phyloP scores from a whole-genome alignment of 2,329 filamentous ascomycete species.

The Mycocentrospora acerina region DNA sequence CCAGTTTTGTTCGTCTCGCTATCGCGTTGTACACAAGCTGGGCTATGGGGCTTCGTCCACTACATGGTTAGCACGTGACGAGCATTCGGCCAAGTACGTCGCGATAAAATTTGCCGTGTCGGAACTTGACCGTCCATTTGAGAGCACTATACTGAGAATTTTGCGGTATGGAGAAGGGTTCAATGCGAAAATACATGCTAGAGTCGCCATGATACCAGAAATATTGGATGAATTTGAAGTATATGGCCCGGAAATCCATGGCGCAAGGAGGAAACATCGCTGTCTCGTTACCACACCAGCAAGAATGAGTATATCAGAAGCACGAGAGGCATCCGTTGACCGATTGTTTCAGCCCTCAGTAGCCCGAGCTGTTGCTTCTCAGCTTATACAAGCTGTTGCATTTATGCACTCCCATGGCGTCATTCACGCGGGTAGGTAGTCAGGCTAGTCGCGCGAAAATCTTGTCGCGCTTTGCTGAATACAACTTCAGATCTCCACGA shows the following conservation, averaged over 20 bases:
- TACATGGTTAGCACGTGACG: slow-evolving; percentile 14
- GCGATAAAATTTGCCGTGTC: slow-evolving; percentile 10
- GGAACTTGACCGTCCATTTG: slow-evolving; percentile 3
- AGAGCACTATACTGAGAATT: slow-evolving; percentile 5
- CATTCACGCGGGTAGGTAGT: slow-evolving; percentile 12
- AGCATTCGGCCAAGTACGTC: slow-evolving; percentile 6
- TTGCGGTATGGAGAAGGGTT: slow-evolving; percentile 3
- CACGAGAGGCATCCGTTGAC: slow-evolving; percentile 6
- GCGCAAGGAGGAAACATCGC: slow-evolving; percentile 20
- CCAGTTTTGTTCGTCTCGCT: slow-evolving; percentile 5
- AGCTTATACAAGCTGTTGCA: slow-evolving; percentile 10
- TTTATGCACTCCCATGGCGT: slow-evolving; percentile 12
- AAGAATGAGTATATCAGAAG: slow-evolving; percentile 21
- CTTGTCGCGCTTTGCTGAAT: not conserved
- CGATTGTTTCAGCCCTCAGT: slow-evolving; percentile 8
- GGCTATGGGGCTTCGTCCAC: slow-evolving; percentile 16
- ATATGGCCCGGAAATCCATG: slow-evolving; percentile 29
- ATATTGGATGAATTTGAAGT: slow-evolving; percentile 39
- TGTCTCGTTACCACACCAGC: slow-evolving; percentile 42
- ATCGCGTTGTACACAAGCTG: slow-evolving; percentile 15
- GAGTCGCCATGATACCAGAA: slow-evolving; percentile 5
- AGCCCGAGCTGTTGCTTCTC: slow-evolving; percentile 11
- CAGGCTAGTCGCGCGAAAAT: not conserved
- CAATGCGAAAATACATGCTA: not conserved
- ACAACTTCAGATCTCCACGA: slow-evolving; percentile 12